Evolutionary conservation across 2,329 filamentous ascomycete genomes (phyloP), one percentile per base, ranked within the genome.

Genomic region (Penicillium sp.): DNA sequence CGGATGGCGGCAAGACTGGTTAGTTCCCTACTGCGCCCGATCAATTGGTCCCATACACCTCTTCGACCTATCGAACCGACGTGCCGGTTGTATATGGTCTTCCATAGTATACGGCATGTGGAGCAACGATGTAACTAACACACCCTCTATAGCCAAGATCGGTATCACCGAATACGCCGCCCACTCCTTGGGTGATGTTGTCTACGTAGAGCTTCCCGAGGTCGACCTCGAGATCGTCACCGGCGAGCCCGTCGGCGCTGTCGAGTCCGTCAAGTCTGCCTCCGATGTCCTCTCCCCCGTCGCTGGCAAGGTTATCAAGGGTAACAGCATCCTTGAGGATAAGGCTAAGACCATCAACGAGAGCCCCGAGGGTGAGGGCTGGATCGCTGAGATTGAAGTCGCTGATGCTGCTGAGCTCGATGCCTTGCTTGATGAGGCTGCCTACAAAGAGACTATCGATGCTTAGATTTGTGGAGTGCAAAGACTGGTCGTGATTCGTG

Each of bases 231-330:
- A 88, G 69, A 84, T 96, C 61, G 77, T 78, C 58, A 84, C 87
- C 57, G 92, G 92, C 70, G 93, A 97, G 73, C 83, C 89, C 64
- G 89, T 97, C 67, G 94, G 94, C 66, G 92, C 93, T 60, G 93
- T 99, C 68, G 94, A 99, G 82, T 97, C 92, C 3, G 94, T 99
- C 77, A 99, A 99, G 84, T 94, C 89, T 62, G 94, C 94, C n/a
- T 93, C 91, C 63, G 94, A 99, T 75, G 96, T 99, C 81, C 89
- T 96, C 80, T 88, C 91, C 15, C 94, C 94, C 19, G 84, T 97
- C 65, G 80, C 83, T 52, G 93, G 93, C 72, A 89, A 80, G 67
- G 86, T 99, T 60, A 82, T 85, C 38, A 85, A 89, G 71, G 82
- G 87, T 69, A 99, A 99, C 80, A 71, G 73, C 12, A 72, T 81